phyloP scores from a whole-genome alignment of 257 asterid species.

The Sherardia arvensis region DNA sequence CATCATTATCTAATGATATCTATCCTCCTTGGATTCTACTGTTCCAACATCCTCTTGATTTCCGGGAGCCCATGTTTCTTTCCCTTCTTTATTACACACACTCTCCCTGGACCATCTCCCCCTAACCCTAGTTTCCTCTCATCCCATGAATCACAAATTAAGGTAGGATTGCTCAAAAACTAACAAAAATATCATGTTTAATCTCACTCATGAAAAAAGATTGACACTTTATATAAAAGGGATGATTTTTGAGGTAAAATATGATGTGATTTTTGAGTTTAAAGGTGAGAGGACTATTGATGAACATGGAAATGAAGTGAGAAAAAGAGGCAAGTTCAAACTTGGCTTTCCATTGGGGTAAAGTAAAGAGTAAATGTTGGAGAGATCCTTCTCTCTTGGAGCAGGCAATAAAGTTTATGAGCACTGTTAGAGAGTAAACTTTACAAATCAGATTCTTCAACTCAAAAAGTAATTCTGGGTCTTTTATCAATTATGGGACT shows the following conservation, averaged over 20 bases:
- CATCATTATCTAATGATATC: constrained; percentile 81
- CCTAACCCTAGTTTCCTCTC: background rate
- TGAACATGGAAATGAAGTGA: constrained; percentile 14
- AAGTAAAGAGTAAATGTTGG: constrained; percentile 16
- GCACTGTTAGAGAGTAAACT: constrained; percentile 37
- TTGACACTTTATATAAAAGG: background rate
- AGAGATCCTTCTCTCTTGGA: constrained; percentile 10
- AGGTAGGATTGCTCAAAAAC: no score
- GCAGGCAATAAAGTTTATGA: constrained; percentile 10
- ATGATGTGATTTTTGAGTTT: background rate
- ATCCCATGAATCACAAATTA: no score
- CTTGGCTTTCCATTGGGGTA: constrained; percentile 14
- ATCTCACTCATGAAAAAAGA: no score
- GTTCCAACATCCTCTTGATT: constrained; percentile 29
- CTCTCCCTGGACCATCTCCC: background rate
- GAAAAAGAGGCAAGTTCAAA: constrained; percentile 13
- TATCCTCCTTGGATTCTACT: constrained; percentile 19
- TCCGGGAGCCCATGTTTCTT: constrained; percentile 36
- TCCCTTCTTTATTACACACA: constrained; percentile 9
- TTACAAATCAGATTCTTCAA: background rate
- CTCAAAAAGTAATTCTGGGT: background rate
- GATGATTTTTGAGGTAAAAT: background rate
- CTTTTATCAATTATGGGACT: constrained; percentile 27
- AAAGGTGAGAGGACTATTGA: constrained; percentile 22
- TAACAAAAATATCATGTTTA: no score